Evolutionary conservation across 192 early-diverging fungal genomes (phyloP).

Genomic region (Jimgerdemannia lactiflua): DNA sequence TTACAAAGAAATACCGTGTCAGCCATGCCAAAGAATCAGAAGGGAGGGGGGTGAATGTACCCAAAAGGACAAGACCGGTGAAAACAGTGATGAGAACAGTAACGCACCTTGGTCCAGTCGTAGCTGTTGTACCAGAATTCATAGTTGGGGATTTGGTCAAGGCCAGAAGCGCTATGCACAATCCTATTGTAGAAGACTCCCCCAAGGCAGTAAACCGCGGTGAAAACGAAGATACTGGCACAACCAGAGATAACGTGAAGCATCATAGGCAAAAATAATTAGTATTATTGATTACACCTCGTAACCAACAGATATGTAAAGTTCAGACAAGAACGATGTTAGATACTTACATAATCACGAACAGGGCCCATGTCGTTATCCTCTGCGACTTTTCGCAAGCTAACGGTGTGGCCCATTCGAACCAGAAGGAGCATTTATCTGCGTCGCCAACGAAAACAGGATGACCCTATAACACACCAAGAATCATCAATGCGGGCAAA

Average conservation of each 20-base stretch:
- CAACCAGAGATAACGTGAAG: constrained; percentile 5
- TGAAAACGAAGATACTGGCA: constrained; percentile 13
- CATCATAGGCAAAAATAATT: neutral
- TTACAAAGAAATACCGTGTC: neutral
- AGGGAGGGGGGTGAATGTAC: neutral
- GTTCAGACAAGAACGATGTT: neutral
- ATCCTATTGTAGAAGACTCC: constrained; percentile 54
- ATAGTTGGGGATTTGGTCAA: constrained; percentile 54
- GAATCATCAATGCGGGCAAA: neutral
- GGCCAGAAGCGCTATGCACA: constrained; percentile 42
- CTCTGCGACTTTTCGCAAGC: constrained; percentile 27
- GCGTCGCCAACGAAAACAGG: constrained; percentile 43
- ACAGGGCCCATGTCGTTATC: neutral
- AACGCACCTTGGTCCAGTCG: constrained; percentile 20
- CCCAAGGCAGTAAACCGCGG: constrained; percentile 44
- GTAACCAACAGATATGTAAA: too few species aligned
- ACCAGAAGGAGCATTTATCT: constrained; percentile 42
- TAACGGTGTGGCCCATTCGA: constrained; percentile 46
- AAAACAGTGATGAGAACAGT: neutral
- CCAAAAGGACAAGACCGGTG: neutral
- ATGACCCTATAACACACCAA: constrained; percentile 16
- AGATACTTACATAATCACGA: neutral
- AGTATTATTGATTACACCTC: too few species aligned
- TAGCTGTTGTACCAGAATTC: constrained; percentile 40
- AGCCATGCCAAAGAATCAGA: neutral